These are phyloP conservation scores for Xylariomycetidae sp. DNA, from an alignment of 2,329 filamentous ascomycete species.

Conservation along the genomic window DNA sequence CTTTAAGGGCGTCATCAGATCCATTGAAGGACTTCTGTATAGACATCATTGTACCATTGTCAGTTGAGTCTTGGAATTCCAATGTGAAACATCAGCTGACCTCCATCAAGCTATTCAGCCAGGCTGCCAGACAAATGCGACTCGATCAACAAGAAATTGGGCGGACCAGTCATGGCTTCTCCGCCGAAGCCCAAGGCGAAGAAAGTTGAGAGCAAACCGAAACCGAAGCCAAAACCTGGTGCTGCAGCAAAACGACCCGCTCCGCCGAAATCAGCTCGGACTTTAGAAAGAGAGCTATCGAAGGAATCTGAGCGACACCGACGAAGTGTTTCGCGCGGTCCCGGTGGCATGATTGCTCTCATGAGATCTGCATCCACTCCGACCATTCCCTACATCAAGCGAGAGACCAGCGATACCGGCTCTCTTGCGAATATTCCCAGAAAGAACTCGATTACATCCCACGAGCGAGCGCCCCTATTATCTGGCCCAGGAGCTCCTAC, in stretches of 20 bases:
- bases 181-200: constrained; percentile 45
- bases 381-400: constrained; percentile 59
- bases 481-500: constrained; percentile 36
- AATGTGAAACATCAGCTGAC: too few species aligned
- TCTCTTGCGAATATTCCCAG: constrained; percentile 44
- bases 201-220: constrained; percentile 35
- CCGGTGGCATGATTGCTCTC: constrained; percentile 54
- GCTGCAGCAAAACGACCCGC: constrained; percentile 43
- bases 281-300: constrained; percentile 56
- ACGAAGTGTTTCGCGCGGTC: constrained; percentile 50
- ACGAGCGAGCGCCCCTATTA: constrained; percentile 35
- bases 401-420: constrained; percentile 58
- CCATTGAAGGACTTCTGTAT: constrained; percentile 70
- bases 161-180: constrained; percentile 60
- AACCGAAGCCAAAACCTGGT: constrained; percentile 45
- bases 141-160: constrained; percentile 67
- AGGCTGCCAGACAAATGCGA: constrained; percentile 68
- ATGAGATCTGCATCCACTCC: constrained; percentile 64
- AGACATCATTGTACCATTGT: constrained; percentile 77
- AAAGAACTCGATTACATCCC: constrained; percentile 33
- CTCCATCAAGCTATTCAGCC: constrained; percentile 56
- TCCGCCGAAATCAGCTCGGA: constrained; percentile 40
- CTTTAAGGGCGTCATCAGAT: constrained; percentile 45
- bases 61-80: too few species aligned
- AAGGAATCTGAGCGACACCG: constrained; percentile 47